Conservation (phyloP, 2,329 filamentous ascomycete species). For the Exophiala oligosperma region DNA sequence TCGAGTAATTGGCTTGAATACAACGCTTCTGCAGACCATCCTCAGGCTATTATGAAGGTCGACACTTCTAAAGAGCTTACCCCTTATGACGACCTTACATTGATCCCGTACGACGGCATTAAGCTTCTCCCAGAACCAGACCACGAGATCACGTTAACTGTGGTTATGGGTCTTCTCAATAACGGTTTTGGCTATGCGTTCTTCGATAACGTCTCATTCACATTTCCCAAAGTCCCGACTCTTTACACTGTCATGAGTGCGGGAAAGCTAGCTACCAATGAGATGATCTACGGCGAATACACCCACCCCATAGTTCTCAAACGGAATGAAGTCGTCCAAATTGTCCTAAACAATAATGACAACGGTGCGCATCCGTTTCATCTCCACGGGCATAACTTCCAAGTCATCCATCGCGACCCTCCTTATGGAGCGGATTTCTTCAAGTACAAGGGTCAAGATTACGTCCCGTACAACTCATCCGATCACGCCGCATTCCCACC, state of each 20-base stretch:
- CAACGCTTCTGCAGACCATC: conserved; percentile 47
- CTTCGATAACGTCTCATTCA: conserved; percentile 32
- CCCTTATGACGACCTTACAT: conserved; percentile 70
- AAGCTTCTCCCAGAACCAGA: conserved; percentile 62
- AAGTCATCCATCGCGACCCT: conserved; percentile 38
- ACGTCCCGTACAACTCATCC: conserved; percentile 28
- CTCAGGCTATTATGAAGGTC: conserved; percentile 52
- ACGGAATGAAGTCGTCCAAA: conserved; percentile 43
- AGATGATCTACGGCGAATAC: conserved; percentile 63
- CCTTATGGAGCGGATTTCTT: conserved; percentile 59
- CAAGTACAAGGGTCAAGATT: conserved; percentile 39
- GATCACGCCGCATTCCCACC: conserved; percentile 52
- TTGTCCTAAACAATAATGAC: conserved; percentile 46
- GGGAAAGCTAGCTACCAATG: conserved; percentile 50
- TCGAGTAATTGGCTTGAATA: conserved; percentile 59
- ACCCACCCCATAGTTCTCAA: conserved; percentile 53
- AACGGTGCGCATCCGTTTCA: conserved; percentile 50
- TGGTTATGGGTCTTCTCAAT: conserved; percentile 66
- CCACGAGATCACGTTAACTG: conserved; percentile 62
- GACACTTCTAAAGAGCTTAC: conserved; percentile 55
- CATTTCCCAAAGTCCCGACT: conserved; percentile 28
- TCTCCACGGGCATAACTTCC: conserved; percentile 63
- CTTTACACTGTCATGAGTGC: conserved; percentile 32
- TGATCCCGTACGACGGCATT: conserved; percentile 67
- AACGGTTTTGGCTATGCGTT: conserved; percentile 51